Conservation (phyloP, 208 protist genomes). For the Phytomonas sp. region DNA sequence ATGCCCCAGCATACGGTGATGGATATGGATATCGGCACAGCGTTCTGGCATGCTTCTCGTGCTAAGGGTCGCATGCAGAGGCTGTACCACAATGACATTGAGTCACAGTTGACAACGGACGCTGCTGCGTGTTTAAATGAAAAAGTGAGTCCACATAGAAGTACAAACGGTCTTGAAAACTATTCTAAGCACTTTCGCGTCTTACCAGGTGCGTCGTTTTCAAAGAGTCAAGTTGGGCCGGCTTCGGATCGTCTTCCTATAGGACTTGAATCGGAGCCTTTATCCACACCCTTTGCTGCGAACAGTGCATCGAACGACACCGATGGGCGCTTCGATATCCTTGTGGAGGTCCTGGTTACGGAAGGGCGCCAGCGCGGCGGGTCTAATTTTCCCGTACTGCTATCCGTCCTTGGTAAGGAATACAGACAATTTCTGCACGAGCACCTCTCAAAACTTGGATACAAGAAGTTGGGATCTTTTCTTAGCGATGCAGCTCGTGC, state of each 20-base stretch:
- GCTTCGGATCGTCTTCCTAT: not conserved
- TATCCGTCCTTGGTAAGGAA: constrained; percentile 86
- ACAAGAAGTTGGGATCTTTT: constrained; percentile 77
- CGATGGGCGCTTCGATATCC: constrained; percentile 25
- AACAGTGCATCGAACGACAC: not conserved
- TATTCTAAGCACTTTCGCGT: constrained; percentile 38
- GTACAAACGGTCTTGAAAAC: constrained; percentile 16
- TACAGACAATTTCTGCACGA: constrained; percentile 59
- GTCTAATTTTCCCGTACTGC: constrained; percentile 41
- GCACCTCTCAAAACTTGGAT: constrained; percentile 39
- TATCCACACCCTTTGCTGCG: not conserved
- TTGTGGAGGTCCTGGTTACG: constrained; percentile 61
- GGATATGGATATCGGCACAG: constrained; percentile 94
- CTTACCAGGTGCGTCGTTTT: not conserved
- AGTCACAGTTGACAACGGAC: not conserved
- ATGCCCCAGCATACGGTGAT: constrained; percentile 86
- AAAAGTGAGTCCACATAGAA: not conserved
- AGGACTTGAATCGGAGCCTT: not conserved
- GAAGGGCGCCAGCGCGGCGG: constrained; percentile 46
- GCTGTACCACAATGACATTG: constrained; percentile 28
- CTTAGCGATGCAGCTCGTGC: constrained; percentile 62
- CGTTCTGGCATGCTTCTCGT: constrained; percentile 91
- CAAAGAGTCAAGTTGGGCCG: not conserved
- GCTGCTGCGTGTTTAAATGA: not conserved
- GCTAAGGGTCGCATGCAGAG: constrained; percentile 74